Base-by-base conservation (phyloP, 176 grass and related monocot genomes). In the Tuctoria greenei region DNA sequence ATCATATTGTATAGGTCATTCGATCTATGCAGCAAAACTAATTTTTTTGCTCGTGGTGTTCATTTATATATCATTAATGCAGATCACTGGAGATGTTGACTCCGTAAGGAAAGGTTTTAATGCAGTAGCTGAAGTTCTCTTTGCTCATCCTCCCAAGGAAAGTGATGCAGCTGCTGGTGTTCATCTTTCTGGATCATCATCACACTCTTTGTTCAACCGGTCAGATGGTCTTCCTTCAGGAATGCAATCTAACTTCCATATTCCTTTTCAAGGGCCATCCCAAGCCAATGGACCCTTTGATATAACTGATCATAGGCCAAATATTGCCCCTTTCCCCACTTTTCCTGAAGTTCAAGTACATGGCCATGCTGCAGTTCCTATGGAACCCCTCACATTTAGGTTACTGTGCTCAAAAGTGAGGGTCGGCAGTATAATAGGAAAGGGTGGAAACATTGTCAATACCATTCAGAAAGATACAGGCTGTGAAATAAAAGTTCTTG, bases 341-440 rank as follows among this genome's bases (percentile, higher is more conserved):
- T 89, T 85, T 64, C 82, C 73, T 78, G 88, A 92, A 78, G 58
- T 79, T 79, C 56, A 71, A 31, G 56, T 83, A 44, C 80, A 72
- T 4, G 79, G 86, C 28, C 86, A 89, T 63, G 71, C 65, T 43
- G 51, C 80, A 83, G 54, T 91, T 47, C 65, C 85, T 37, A 39
- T 76, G 62, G 89, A 99, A 76, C 35, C 64, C 50, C 87, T 95
- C 61, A 82, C 77, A 58, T 99, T 84, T 65, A 84, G 71, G 87
- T 77, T 99, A 81, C 60, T 99, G 42, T 99, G 95, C 64, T 85
- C 89, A 31, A 90, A 89, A 80, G 87, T 88, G 66, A 93, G 88
- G 73, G 95, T 92, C 56, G 95, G 95, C 61, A 82, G 87, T 67
- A 81, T 99, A 75, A 99, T 95, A 72, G 95, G 95, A 39, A 99